phyloP scores from a whole-genome alignment of 352 stramenopile genomes.

The Phytophthora idaei region DNA sequence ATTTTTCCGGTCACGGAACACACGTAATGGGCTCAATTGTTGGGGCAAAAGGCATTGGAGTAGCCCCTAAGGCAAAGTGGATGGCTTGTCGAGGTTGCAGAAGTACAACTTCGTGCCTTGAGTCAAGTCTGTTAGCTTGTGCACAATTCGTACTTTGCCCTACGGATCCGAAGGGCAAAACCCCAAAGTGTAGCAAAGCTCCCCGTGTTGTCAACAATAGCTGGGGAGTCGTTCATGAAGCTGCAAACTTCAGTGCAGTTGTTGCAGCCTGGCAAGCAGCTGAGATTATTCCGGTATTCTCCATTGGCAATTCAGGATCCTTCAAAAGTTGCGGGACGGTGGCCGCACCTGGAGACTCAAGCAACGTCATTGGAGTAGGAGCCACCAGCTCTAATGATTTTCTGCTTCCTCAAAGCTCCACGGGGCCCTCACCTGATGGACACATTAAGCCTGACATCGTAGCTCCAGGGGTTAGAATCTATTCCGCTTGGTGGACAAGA shows the following conservation, averaged over 20 bases:
- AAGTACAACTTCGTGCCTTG: constrained; percentile 24
- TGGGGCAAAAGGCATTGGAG: constrained; percentile 29
- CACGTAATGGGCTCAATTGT: constrained; percentile 33
- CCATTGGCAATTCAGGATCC: constrained; percentile 44
- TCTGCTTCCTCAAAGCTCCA: constrained; percentile 39
- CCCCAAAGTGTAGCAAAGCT: constrained; percentile 47
- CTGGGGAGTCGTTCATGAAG: constrained; percentile 35
- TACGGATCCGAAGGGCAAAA: constrained; percentile 40
- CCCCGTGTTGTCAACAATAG: constrained; percentile 62
- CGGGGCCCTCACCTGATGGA: constrained; percentile 33
- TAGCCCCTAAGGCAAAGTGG: constrained; percentile 35
- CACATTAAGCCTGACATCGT: constrained; percentile 53
- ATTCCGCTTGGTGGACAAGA: constrained; percentile 41
- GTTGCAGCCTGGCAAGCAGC: constrained; percentile 46
- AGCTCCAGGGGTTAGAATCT: constrained; percentile 41
- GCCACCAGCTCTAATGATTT: constrained; percentile 30
- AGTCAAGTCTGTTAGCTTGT: constrained; percentile 50
- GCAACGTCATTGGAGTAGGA: constrained; percentile 48
- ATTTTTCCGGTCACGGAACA: constrained; percentile 38
- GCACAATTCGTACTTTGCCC: constrained; percentile 62
- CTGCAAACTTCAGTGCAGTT: constrained; percentile 35
- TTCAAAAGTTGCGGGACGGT: constrained; percentile 31
- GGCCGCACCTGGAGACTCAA: constrained; percentile 37
- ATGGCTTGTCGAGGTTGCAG: constrained; percentile 32
- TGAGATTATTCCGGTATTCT: constrained; percentile 53